A percentile compares a stretch with the other conserved stretches of the same genome.
Evolutionary conservation across 441 rosid species (phyloP).

Genomic region (Corymbia citriodora): DNA sequence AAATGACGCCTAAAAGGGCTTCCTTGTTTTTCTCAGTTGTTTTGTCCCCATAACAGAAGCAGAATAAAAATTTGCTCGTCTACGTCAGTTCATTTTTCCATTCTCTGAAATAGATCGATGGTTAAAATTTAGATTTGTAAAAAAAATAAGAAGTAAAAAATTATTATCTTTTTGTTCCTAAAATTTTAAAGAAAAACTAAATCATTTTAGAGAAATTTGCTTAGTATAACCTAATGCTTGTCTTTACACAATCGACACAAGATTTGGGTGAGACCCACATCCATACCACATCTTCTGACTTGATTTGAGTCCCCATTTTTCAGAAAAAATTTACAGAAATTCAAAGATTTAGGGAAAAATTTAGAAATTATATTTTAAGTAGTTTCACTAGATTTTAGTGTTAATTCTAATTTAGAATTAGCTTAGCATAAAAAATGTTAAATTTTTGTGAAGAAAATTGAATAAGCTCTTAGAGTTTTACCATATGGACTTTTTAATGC

Average conservation of each 20-base stretch:
- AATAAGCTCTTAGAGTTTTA: background rate
- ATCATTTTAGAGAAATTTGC: no score
- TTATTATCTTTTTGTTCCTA: background rate
- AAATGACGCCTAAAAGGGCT: background rate
- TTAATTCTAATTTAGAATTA: no score
- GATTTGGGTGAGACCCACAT: fast-evolving
- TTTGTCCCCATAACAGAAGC: background rate
- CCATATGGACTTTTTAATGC: no score
- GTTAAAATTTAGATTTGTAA: background rate
- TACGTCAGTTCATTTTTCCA: no score
- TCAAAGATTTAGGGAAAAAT: background rate
- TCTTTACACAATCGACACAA: background rate
- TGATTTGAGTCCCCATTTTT: background rate
- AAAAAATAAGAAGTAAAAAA: no score
- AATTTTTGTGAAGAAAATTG: background rate
- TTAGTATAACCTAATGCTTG: background rate
- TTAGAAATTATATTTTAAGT: no score
- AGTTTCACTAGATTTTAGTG: fast-evolving
- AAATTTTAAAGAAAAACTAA: background rate
- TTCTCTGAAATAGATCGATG: fast-evolving
- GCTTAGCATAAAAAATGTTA: background rate
- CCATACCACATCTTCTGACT: fast-evolving
- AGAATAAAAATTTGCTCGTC: background rate
- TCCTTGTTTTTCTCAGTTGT: background rate
- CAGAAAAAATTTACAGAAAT: fast-evolving